A percentile compares a stretch with the other conserved stretches of the same genome.
Evolutionary conservation across 306 rosid species (phyloP).

Genomic region (Rosa multiflora): DNA sequence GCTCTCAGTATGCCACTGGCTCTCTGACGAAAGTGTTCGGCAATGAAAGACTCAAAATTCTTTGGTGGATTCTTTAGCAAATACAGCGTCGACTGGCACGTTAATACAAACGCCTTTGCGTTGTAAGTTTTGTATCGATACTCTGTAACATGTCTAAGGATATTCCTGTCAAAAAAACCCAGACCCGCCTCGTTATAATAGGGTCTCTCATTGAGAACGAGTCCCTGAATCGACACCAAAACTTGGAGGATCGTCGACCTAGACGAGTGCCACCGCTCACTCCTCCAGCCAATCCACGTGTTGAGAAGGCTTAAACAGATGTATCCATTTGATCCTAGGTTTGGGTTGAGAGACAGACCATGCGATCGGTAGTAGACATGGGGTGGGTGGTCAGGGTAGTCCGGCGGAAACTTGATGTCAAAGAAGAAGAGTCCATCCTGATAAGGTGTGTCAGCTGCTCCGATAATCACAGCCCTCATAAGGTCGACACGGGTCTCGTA

Average conservation of each 20-base stretch:
- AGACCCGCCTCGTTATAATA: conserved; percentile 45
- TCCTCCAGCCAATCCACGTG: conserved; percentile 37
- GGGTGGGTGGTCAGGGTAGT: conserved; percentile 48
- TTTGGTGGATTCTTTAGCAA: conserved; percentile 33
- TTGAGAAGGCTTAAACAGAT: conserved; percentile 64
- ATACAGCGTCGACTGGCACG: conserved; percentile 9
- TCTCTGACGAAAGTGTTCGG: conserved; percentile 24
- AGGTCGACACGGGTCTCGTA: background rate
- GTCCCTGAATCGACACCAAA: conserved; percentile 53
- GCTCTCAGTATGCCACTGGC: conserved; percentile 35
- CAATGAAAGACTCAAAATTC: conserved; percentile 35
- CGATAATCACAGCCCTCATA: background rate
- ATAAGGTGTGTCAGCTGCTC: conserved; percentile 37
- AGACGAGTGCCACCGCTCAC: conserved; percentile 45
- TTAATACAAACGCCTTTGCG: conserved; percentile 18
- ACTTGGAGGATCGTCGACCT: conserved; percentile 54
- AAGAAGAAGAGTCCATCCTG: conserved; percentile 59
- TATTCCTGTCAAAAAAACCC: background rate
- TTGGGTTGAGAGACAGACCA: conserved; percentile 44
- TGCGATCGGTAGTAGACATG: conserved; percentile 33
- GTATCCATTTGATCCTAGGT: conserved; percentile 22
- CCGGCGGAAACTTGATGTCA: conserved; percentile 37
- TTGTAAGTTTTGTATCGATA: conserved; percentile 20
- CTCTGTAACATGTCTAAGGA: too few relatives aligned
- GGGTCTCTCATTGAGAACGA: conserved; percentile 55